A percentile compares a stretch with the other conserved stretches of the same genome.
Evolutionary conservation across 805 yeast species (phyloP).

Genomic region (Clavispora vitiphila): DNA sequence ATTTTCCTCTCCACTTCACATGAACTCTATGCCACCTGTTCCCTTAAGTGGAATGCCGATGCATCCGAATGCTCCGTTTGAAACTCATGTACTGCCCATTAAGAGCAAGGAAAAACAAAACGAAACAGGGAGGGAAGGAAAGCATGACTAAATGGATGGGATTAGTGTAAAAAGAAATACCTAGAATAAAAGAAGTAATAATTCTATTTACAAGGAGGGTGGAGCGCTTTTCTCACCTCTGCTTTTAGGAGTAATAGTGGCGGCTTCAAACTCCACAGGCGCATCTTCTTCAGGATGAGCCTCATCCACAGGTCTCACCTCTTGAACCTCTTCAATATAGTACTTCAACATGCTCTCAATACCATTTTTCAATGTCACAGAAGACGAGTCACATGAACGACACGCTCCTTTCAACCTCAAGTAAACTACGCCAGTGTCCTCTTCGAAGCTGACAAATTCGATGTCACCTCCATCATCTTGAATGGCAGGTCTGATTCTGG

Average conservation of each 20-base stretch:
- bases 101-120: background rate
- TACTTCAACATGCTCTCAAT: slow-evolving; percentile 68
- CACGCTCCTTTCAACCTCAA: slow-evolving; percentile 66
- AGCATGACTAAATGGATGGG: background rate
- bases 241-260: slow-evolving; percentile 20
- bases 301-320: slow-evolving; percentile 50
- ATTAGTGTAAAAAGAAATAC: background rate
- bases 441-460: slow-evolving; percentile 54
- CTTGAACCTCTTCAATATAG: slow-evolving; percentile 62
- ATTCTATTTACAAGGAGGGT: slow-evolving; percentile 7
- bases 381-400: slow-evolving; percentile 64
- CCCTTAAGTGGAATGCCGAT: background rate
- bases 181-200: background rate
- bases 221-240: slow-evolving; percentile 19
- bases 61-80: background rate
- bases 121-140: background rate
- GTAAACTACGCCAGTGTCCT: slow-evolving; percentile 52
- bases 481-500: slow-evolving; percentile 67
- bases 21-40: background rate
- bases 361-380: slow-evolving; percentile 63
- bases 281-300: slow-evolving; percentile 16
- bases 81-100: background rate
- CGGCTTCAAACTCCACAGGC: slow-evolving; percentile 18
- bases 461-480: slow-evolving; percentile 77
- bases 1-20: background rate